Percentiles rank a stretch among this genome's conserved stretches.
Conservation (phyloP, 1,284 basidiomycete genomes). For the Lentinula novae-zelandiae region DNA sequence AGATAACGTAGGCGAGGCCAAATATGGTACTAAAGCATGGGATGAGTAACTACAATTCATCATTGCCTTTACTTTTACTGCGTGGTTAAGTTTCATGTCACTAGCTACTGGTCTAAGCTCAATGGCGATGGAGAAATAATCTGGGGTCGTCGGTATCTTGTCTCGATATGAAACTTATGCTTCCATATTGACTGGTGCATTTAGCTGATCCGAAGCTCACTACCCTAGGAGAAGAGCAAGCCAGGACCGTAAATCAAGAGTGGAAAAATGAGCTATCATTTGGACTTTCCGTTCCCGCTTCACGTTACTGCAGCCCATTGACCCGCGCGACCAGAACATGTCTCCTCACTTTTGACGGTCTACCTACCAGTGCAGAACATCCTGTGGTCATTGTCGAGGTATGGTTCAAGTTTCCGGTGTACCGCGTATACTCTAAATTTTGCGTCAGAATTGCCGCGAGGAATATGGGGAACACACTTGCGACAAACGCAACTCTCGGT, state of each 20-base stretch:
- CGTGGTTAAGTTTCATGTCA: neutral
- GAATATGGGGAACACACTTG: conserved; percentile 71
- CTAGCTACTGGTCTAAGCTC: conserved; percentile 66
- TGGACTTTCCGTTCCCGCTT: conserved; percentile 55
- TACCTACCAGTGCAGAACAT: conserved; percentile 23
- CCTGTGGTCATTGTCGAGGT: conserved; percentile 52
- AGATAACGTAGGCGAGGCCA: conserved; percentile 74
- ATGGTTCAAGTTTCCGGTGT: conserved; percentile 12
- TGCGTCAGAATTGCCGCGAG: conserved; percentile 60
- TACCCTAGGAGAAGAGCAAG: conserved; percentile 61
- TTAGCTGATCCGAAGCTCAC: conserved; percentile 78
- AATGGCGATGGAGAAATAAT: conserved; percentile 67
- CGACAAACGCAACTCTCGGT: conserved; percentile 57
- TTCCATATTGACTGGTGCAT: neutral
- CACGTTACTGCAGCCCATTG: conserved; percentile 70
- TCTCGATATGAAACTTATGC: neutral
- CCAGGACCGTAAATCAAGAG: conserved; percentile 43
- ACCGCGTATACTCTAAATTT: neutral
- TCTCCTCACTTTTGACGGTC: conserved; percentile 56
- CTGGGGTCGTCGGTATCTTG: conserved; percentile 68
- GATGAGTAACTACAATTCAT: conserved; percentile 38
- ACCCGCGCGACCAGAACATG: conserved; percentile 71
- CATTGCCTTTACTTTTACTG: neutral
- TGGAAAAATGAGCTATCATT: conserved; percentile 57
- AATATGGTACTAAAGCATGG: conserved; percentile 69